Percentiles rank a stretch among this genome's conserved stretches.
Evolutionary conservation across 331 rosid species (phyloP).

Genomic region (Acacia pycnantha): DNA sequence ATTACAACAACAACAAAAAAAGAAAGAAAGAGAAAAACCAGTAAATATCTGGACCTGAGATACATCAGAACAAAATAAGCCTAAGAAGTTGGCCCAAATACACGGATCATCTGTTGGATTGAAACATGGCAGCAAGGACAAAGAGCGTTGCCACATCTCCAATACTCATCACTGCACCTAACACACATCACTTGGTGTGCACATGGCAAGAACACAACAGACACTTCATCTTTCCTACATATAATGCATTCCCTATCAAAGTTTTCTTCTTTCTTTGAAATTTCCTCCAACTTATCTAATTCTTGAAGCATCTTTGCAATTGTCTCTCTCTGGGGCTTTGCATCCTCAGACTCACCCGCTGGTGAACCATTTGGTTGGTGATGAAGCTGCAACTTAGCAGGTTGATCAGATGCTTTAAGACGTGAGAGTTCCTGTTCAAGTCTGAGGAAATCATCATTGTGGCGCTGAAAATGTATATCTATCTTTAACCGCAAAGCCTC

Average conservation of each 20-base stretch:
- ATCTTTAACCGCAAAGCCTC: slow-evolving; percentile 82
- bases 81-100: slow-evolving; percentile 71
- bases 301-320: slow-evolving; percentile 78
- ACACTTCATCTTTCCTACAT: slow-evolving; percentile 63
- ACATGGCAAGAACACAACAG: slow-evolving; percentile 74
- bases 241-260: slow-evolving; percentile 57
- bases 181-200: slow-evolving; percentile 71
- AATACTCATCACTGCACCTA: slow-evolving; percentile 57
- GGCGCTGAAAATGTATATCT: slow-evolving; percentile 96
- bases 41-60: not conserved
- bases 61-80: not conserved
- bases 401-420: slow-evolving; percentile 57
- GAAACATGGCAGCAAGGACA: slow-evolving; percentile 71
- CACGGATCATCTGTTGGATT: slow-evolving; percentile 65
- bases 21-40: not conserved
- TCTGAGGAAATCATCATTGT: slow-evolving; percentile 86
- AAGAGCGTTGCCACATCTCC: slow-evolving; percentile 50
- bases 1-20: not conserved
- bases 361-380: slow-evolving; percentile 48
- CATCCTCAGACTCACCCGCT: slow-evolving; percentile 34
- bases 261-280: slow-evolving; percentile 59
- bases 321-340: slow-evolving; percentile 64
- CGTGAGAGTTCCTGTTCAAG: slow-evolving; percentile 85
- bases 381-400: slow-evolving; percentile 44
- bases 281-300: slow-evolving; percentile 58